These are phyloP conservation scores for Drechslera avenae DNA, from an alignment of 2,329 filamentous ascomycete species.

Conservation along the genomic window DNA sequence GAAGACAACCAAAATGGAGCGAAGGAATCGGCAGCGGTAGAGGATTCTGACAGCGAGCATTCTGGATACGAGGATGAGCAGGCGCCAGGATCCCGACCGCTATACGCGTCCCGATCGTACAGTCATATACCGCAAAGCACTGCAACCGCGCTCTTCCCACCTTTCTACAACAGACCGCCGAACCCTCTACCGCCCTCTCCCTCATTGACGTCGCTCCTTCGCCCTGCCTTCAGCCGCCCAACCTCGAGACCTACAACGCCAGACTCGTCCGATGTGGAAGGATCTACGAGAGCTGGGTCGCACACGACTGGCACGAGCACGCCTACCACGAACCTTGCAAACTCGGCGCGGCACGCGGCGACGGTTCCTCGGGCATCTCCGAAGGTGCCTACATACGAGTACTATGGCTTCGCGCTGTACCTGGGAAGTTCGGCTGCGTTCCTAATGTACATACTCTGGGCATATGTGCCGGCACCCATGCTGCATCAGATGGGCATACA, in stretches of 20 bases:
- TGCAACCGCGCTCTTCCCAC: constrained; percentile 64
- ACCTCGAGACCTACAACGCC: constrained; percentile 87
- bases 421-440: constrained; percentile 85
- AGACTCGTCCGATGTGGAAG: constrained; percentile 85
- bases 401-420: constrained; percentile 98
- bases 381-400: constrained; percentile 98
- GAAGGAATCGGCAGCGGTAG: constrained; percentile 23
- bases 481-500: constrained; percentile 91
- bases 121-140: constrained; percentile 50
- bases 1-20: constrained; percentile 22
- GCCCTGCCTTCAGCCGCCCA: constrained; percentile 64
- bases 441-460: constrained; percentile 75
- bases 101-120: constrained; percentile 53
- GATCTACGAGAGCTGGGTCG: constrained; percentile 18
- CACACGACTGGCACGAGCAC: constrained; percentile 33
- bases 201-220: constrained; percentile 86
- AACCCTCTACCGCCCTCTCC: constrained; percentile 92
- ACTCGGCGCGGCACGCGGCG: constrained; percentile 62
- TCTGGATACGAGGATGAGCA: constrained; percentile 12
- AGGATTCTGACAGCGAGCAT: constrained; percentile 29
- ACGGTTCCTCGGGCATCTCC: constrained; percentile 83
- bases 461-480: constrained; percentile 88
- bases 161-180: constrained; percentile 97
- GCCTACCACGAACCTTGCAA: constrained; percentile 59
- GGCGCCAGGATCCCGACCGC: constrained; percentile 38